Evolutionary conservation across 2,329 filamentous ascomycete genomes (phyloP), one percentile per base, ranked within the genome.

Genomic region (Trichoderma koningiopsis): DNA sequence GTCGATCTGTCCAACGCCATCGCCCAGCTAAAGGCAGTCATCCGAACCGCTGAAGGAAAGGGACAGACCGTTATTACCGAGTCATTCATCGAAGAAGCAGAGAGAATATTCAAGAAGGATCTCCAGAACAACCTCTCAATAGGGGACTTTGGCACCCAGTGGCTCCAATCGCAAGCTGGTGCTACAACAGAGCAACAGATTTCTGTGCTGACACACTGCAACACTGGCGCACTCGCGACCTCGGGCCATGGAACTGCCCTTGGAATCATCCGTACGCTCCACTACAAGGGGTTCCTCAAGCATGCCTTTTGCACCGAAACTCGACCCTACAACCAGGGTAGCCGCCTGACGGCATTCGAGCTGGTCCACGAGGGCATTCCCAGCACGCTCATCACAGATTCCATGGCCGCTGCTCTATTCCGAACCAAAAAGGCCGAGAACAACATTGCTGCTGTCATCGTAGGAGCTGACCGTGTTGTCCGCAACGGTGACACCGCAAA

Each of bases 401-500:
- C 94, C 35, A 99, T 99, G 96, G 96, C 93, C 1, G 94, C 91
- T 14, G 91, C 95, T 0, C 86, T 99, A 10, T 91, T 99, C 77
- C 81, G 82, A 24, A 87, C 86, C 29, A 82, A 87, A 57, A 89
- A 89, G 73, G 82, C 84, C 27, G 81, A 85, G 47, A 86, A 89
- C 76, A 89, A 90, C 75, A 92, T 99, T 70, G 87, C 89, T 6
- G 95, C 94, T 6, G 92, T 99, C 63, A 91, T 99, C 35, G 96
- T 99, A 0, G 96, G 96, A 33, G 96, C 96, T 3, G 96, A 99
- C 79, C 89, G 96, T 68, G 96, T 99, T 16, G 96, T 95, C 37
- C 92, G 94, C 62, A 99, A 99, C 76, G 96, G 96, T 35, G 96
- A 99, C 81, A 98, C 96, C 0, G 96, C 96, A 68, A 99, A 99